These are phyloP conservation scores for Scalesia atractyloides DNA, from an alignment of 129 eudicot genomes.

Conservation along the genomic window DNA sequence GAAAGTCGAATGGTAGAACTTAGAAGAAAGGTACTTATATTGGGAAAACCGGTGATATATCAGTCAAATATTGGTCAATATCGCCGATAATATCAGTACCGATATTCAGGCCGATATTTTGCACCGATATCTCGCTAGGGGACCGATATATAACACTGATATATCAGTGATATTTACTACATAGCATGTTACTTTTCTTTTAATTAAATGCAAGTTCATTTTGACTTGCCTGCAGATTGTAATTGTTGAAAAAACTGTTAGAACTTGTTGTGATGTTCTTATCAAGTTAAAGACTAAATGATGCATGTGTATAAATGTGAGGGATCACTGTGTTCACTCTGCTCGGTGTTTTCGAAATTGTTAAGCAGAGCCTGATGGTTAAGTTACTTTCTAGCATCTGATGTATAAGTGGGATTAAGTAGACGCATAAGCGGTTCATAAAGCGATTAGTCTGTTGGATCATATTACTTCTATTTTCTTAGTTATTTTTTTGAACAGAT, in stretches of 20 bases:
- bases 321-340: slow-evolving; percentile 8
- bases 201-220: slow-evolving; percentile 1
- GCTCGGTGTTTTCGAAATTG: background rate
- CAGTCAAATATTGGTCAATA: too few species aligned
- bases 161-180: too few species aligned
- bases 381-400: background rate
- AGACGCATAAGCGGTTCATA: background rate
- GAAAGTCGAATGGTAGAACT: too few species aligned
- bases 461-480: slow-evolving; percentile 13
- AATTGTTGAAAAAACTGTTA: background rate
- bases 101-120: too few species aligned
- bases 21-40: too few species aligned
- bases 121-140: too few species aligned
- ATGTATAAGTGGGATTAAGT: slow-evolving; percentile 4
- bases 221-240: slow-evolving; percentile 9
- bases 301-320: background rate
- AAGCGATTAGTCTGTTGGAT: background rate
- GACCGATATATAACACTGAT: too few species aligned
- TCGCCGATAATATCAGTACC: too few species aligned
- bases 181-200: background rate
- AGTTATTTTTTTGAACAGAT: slow-evolving; percentile 48
- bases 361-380: background rate
- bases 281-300: background rate
- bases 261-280: background rate
- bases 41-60: too few species aligned